Conservation (phyloP, 345 rosid genomes). For the Arabidopsis thaliana region TAIR10.1 NC_003075.7:15742001-15742500, state of each 20-base stretch:
- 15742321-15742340: not conserved
- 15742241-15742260: not conserved
- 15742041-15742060: slow-evolving; percentile 18
- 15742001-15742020: slow-evolving; percentile 23
- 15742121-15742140: slow-evolving; percentile 11
- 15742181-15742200: slow-evolving; percentile 6
- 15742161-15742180: slow-evolving; percentile 27
- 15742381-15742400: slow-evolving; percentile 1
- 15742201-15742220: slow-evolving; percentile 30
- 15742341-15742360: not conserved
- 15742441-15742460: not conserved
- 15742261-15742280: slow-evolving; percentile 8
- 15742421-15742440: slow-evolving; percentile 5
- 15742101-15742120: slow-evolving; percentile 39
- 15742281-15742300: not conserved
- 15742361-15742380: slow-evolving; percentile 1
- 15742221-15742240: slow-evolving; percentile 21
- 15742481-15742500: slow-evolving; percentile 14
- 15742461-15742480: not conserved
- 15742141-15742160: slow-evolving; percentile 2
- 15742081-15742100: slow-evolving; percentile 37
- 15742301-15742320: slow-evolving; percentile 7
- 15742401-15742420: not conserved
- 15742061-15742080: not conserved
- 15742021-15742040: not conserved